Base-by-base conservation (phyloP, 202 grass and related monocot genomes). In the Zizania palustris region DNA sequence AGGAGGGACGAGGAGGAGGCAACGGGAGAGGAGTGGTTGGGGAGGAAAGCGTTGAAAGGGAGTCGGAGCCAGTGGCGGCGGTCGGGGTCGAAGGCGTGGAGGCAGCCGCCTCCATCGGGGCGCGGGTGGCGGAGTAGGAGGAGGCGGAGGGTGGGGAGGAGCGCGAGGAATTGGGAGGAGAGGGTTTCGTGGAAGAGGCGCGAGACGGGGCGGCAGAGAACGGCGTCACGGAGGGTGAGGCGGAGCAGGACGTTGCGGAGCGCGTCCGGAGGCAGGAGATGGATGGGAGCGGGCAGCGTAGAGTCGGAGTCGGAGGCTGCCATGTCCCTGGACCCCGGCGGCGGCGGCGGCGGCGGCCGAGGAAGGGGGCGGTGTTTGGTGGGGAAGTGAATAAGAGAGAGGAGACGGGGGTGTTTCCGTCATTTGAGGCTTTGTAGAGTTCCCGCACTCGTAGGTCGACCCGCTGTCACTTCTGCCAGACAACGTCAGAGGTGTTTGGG, bases 181-280 rank as follows among this genome's bases (percentile, higher is more conserved):
- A 97, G 82, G 69, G 91, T 71, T 5, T 89, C 85, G 67, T 75
- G 72, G 77, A 97, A 86, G 83, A 84, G 69, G 69, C 85, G 90
- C 2, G 83, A 97, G 43, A 93, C 90, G 16, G 67, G 80, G 65
- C 90, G 90, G 77, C 85, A 97, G n/a, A 67, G 48, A 5, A 97
- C 80, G n/a, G 87, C 93, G 73, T 97, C 86, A 40, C 81, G 86
- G 3, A 97, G 76, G 3, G 81, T 57, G 12, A 97, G 87, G 38
- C 95, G 95, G 45, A 89, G 86, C 14, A 97, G 77, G n/a, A 97
- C 81, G 85, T 94, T 94, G 71, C 78, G 87, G 61, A 97, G 89
- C 19, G 89, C 89, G 87, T 97, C 95, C 0, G 84, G 66, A 0
- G 95, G 91, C 6, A 97, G 95, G 70, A 78, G 65, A 60, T 92